phyloP scores from a whole-genome alignment of 345 rosid species.

The Sisymbrium altissimum region DNA sequence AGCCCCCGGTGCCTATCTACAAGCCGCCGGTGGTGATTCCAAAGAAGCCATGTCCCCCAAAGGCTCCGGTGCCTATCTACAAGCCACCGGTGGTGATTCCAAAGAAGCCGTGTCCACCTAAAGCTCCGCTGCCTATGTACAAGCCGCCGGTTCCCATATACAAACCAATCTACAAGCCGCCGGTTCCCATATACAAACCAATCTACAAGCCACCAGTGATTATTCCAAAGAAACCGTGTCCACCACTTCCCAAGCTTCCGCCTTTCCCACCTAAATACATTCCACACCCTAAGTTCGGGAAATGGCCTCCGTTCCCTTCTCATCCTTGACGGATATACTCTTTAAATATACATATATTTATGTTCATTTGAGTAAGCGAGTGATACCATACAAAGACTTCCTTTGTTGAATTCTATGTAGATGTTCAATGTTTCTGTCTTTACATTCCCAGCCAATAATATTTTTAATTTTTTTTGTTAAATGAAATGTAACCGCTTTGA shows the following conservation, averaged over 20 bases:
- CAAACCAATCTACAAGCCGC: constrained; percentile 14
- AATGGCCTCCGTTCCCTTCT: constrained; percentile 41
- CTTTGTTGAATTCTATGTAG: constrained; percentile 19
- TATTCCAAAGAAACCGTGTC: constrained; percentile 15
- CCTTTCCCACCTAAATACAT: constrained; percentile 40
- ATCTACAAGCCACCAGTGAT: not conserved
- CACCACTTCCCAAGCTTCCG: constrained; percentile 44
- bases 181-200: constrained; percentile 1
- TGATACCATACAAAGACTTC: not conserved
- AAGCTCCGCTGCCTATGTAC: not conserved
- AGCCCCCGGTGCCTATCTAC: not conserved
- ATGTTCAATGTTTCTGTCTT: constrained; percentile 9
- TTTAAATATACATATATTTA: not conserved
- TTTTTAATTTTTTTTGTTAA: not conserved
- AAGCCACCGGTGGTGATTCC: constrained; percentile 13
- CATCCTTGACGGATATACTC: constrained; percentile 1
- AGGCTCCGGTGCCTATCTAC: not conserved
- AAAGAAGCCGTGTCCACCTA: constrained; percentile 7
- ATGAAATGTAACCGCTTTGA: not conserved
- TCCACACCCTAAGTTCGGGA: constrained; percentile 45
- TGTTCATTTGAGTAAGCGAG: not conserved
- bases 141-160: not conserved
- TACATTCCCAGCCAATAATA: constrained; percentile 10
- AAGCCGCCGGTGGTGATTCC: constrained; percentile 13
- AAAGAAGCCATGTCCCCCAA: constrained; percentile 8